phyloP scores from a whole-genome alignment of 805 yeast species.

The Candida orba region DNA sequence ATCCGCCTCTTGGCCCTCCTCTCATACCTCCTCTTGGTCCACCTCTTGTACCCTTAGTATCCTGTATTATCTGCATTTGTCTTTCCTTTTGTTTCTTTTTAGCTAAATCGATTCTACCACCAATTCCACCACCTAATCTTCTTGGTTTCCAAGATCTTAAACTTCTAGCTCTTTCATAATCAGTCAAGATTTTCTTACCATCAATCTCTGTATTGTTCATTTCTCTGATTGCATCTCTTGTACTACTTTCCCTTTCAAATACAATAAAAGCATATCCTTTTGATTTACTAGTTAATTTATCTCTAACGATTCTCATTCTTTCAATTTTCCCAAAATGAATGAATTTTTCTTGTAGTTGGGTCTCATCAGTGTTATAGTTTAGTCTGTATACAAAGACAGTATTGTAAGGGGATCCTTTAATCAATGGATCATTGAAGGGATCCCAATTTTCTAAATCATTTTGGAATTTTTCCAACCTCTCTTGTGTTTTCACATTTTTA shows the following conservation, averaged over 20 bases:
- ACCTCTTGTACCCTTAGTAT: constrained; percentile 8
- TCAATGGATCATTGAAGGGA: constrained; percentile 49
- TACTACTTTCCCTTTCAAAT: constrained; percentile 53
- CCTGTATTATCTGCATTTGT: constrained; percentile 2
- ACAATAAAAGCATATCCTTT: constrained; percentile 83
- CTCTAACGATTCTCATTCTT: constrained; percentile 47
- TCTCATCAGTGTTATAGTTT: constrained; percentile 55
- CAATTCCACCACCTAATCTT: constrained; percentile 87
- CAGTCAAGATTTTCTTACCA: constrained; percentile 55
- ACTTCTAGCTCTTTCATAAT: constrained; percentile 62
- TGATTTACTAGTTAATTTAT: constrained; percentile 44
- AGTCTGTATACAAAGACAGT: constrained; percentile 77
- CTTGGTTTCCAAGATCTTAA: constrained; percentile 65
- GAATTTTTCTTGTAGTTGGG: constrained; percentile 59
- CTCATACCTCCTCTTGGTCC: constrained; percentile 12
- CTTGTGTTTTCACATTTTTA: constrained; percentile 19
- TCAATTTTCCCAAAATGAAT: constrained; percentile 66
- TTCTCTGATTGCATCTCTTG: constrained; percentile 53
- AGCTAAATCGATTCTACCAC: constrained; percentile 65
- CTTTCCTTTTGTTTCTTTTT: constrained; percentile 16
- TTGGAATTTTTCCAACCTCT: constrained; percentile 26
- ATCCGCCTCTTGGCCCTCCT: constrained; percentile 9
- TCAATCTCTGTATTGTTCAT: constrained; percentile 47
- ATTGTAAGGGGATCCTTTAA: constrained; percentile 63
- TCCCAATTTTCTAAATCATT: constrained; percentile 38